These are phyloP conservation scores for Gliomastix tumulicola DNA, from an alignment of 2,329 filamentous ascomycete genomes.

Conservation along the genomic window DNA sequence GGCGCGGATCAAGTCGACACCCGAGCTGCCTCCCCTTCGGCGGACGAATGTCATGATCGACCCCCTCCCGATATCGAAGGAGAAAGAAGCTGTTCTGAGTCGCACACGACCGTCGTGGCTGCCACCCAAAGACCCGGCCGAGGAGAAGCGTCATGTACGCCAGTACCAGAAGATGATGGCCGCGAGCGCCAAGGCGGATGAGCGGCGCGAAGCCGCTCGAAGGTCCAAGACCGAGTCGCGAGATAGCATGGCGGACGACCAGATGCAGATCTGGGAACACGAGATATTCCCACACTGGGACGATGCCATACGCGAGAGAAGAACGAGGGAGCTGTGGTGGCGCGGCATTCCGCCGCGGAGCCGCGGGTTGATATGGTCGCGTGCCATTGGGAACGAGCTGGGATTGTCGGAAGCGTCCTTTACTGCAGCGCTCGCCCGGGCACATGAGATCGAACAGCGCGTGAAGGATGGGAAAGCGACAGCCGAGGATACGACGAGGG, in stretches of 20 bases:
- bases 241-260: constrained; percentile 46
- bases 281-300: constrained; percentile 73
- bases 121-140: constrained; percentile 79
- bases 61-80: constrained; percentile 74
- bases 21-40: constrained; percentile 63
- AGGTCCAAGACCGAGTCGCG: constrained; percentile 43
- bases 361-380: constrained; percentile 62
- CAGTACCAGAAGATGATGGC: constrained; percentile 82
- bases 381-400: constrained; percentile 68
- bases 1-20: constrained; percentile 54
- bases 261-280: constrained; percentile 65
- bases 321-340: constrained; percentile 77
- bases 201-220: constrained; percentile 47
- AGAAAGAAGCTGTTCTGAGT: constrained; percentile 78
- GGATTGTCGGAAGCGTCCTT: constrained; percentile 62
- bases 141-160: constrained; percentile 82
- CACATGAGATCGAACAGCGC: constrained; percentile 53
- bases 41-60: constrained; percentile 78
- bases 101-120: constrained; percentile 79
- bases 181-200: constrained; percentile 51
- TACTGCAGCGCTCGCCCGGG: constrained; percentile 61
- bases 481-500: constrained; percentile 47
- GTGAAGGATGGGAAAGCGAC: constrained; percentile 43
- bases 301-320: constrained; percentile 58
- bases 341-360: constrained; percentile 65